Percentiles rank a stretch among this genome's conserved stretches.
Conservation (phyloP, 495 filamentous ascomycete genomes). For the Podospora bellae-mahoneyi region DNA sequence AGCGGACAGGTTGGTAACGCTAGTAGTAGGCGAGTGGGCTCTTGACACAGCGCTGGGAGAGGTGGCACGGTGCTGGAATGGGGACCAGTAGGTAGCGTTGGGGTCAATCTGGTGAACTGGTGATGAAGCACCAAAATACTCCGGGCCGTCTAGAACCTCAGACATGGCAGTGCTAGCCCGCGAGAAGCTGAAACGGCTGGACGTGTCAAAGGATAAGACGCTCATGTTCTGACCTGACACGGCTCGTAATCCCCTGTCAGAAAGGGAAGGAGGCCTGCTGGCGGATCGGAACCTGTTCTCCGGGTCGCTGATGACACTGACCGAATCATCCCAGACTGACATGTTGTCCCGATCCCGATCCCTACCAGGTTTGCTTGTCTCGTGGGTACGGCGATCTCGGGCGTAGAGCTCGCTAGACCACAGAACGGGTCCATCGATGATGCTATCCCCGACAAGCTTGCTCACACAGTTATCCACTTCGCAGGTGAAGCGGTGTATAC, state of each 20-base stretch:
- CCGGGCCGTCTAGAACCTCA: constrained; percentile 65
- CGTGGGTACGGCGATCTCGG: constrained; percentile 71
- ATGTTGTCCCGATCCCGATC: constrained; percentile 40
- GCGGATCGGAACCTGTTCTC: constrained; percentile 39
- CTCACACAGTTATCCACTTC: constrained; percentile 85
- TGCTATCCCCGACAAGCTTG: constrained; percentile 81
- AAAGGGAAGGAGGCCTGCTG: constrained; percentile 36
- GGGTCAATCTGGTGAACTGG: constrained; percentile 74
- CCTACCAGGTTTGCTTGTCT: constrained; percentile 51
- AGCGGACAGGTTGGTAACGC: constrained; percentile 48
- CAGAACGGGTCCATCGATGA: constrained; percentile 82
- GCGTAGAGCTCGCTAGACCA: constrained; percentile 90
- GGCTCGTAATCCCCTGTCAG: constrained; percentile 47
- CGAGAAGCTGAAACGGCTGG: constrained; percentile 56
- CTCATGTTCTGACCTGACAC: constrained; percentile 55
- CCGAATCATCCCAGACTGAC: constrained; percentile 50
- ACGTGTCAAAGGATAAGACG: constrained; percentile 65
- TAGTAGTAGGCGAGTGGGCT: constrained; percentile 55
- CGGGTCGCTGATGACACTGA: constrained; percentile 54
- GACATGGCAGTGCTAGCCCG: constrained; percentile 53
- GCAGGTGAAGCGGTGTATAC: constrained; percentile 90
- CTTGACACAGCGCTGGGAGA: constrained; percentile 56
- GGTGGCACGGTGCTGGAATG: constrained; percentile 63
- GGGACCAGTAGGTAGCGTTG: constrained; percentile 83
- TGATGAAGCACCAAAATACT: constrained; percentile 64